Evolutionary conservation across 495 filamentous ascomycete genomes (phyloP).

Genomic region (Jackrogersella minutella): DNA sequence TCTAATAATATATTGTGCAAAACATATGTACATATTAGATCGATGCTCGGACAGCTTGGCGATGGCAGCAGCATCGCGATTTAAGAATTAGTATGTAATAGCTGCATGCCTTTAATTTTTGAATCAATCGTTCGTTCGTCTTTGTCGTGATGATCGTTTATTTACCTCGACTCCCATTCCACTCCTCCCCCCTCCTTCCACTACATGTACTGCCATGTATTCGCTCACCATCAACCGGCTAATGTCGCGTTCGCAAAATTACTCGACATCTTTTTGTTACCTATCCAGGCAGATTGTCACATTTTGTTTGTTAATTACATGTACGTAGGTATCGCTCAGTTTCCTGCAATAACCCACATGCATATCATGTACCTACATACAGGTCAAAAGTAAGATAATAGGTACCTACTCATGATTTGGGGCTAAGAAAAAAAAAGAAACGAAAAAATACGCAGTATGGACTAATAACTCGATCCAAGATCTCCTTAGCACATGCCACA

Average conservation of each 20-base stretch:
- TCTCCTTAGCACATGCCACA: constrained; percentile 37
- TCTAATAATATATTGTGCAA: too few species aligned
- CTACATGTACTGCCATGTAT: not conserved
- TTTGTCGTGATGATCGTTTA: not conserved
- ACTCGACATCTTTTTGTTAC: not conserved
- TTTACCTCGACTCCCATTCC: not conserved
- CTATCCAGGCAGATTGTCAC: not conserved
- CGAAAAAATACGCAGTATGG: not conserved
- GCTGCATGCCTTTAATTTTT: too few species aligned
- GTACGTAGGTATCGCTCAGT: not conserved
- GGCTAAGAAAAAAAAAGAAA: constrained; percentile 8
- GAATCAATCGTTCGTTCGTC: not conserved
- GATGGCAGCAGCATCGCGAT: too few species aligned
- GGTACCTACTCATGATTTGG: not conserved
- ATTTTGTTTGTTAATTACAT: not conserved
- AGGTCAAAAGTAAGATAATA: not conserved
- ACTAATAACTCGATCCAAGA: constrained; percentile 32
- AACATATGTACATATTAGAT: not conserved
- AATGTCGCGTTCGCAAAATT: constrained; percentile 5
- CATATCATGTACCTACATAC: constrained; percentile 4
- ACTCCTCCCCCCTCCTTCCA: not conserved
- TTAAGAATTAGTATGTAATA: too few species aligned
- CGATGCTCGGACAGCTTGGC: too few species aligned
- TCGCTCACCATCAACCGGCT: not conserved
- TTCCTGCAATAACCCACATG: not conserved